Evolutionary conservation across 2,329 filamentous ascomycete genomes (phyloP).

Genomic region (Colletotrichum sp.): DNA sequence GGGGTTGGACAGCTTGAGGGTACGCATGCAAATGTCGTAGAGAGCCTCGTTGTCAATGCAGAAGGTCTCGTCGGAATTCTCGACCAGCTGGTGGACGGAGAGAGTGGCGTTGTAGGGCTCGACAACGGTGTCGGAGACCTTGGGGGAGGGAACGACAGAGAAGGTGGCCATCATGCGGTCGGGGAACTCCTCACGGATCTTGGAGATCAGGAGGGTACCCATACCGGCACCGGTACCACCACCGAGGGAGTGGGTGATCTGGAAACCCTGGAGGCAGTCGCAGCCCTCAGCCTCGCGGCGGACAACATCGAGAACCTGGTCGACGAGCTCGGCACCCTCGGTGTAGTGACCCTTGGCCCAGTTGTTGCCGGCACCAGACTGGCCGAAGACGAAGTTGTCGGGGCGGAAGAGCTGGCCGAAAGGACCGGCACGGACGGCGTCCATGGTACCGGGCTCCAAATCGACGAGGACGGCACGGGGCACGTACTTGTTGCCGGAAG

Average conservation of each 20-base stretch:
- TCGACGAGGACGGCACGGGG: constrained; percentile 99
- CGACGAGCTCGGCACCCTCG: constrained; percentile 98
- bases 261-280: constrained; percentile 99
- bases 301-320: constrained; percentile 97
- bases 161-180: constrained; percentile 99
- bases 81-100: constrained; percentile 97
- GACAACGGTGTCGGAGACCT: constrained; percentile 99
- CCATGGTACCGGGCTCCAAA: constrained; percentile 99
- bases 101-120: constrained; percentile 99
- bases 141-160: constrained; percentile 97
- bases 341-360: constrained; percentile 99
- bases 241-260: constrained; percentile 99
- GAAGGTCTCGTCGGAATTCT: constrained; percentile 99
- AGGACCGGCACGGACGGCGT: constrained; percentile 96
- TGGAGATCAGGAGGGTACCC: constrained; percentile 99
- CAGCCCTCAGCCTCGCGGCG: constrained; percentile 98
- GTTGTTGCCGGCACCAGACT: constrained; percentile 99
- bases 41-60: constrained; percentile 99
- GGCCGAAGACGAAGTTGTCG: constrained; percentile 99
- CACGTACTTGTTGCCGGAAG: constrained; percentile 98
- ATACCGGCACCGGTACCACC: constrained; percentile 99
- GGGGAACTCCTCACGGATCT: constrained; percentile 99
- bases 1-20: constrained; percentile 97
- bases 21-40: constrained; percentile 99
- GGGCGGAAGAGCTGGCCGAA: constrained; percentile 99